phyloP scores from a whole-genome alignment of 2,329 filamentous ascomycete species.

The Bipolaris bicolor region DNA sequence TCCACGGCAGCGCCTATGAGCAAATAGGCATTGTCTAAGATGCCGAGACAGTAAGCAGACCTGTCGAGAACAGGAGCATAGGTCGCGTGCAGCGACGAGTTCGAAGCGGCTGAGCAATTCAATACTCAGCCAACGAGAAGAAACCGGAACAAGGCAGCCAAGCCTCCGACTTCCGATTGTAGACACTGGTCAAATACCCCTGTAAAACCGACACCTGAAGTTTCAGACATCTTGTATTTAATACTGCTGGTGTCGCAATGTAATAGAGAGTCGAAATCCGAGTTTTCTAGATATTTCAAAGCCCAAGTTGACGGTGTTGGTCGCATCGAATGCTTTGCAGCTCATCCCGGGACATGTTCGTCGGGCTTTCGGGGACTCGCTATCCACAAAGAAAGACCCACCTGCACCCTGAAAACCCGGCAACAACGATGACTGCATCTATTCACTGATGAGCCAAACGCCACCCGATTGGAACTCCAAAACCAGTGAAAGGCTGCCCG shows the following conservation, averaged over 20 bases:
- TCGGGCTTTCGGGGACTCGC: conserved; percentile 24
- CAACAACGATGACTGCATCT: conserved; percentile 1
- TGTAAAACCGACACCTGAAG: background rate
- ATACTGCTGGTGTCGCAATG: background rate
- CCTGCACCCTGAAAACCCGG: conserved; percentile 5
- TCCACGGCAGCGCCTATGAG: conserved; percentile 11
- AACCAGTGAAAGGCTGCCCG: background rate
- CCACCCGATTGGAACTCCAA: background rate
- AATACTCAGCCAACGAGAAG: conserved; percentile 22
- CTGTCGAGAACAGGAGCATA: conserved; percentile 7
- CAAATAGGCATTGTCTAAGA: conserved; percentile 11
- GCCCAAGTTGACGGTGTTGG: background rate
- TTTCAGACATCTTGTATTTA: background rate
- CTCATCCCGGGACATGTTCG: conserved; percentile 25
- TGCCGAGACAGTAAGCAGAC: conserved; percentile 7
- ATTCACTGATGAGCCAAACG: background rate
- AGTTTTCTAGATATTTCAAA: background rate
- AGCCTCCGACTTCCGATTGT: background rate
- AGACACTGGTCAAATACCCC: background rate
- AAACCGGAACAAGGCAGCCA: conserved; percentile 14
- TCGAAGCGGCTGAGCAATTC: conserved; percentile 23
- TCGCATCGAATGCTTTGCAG: background rate
- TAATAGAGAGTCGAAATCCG: background rate
- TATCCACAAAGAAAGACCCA: conserved; percentile 14
- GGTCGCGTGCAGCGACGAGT: conserved; percentile 26